Conservation (phyloP, 78 protist species). For the Salpingoeca rosetta region DNA sequence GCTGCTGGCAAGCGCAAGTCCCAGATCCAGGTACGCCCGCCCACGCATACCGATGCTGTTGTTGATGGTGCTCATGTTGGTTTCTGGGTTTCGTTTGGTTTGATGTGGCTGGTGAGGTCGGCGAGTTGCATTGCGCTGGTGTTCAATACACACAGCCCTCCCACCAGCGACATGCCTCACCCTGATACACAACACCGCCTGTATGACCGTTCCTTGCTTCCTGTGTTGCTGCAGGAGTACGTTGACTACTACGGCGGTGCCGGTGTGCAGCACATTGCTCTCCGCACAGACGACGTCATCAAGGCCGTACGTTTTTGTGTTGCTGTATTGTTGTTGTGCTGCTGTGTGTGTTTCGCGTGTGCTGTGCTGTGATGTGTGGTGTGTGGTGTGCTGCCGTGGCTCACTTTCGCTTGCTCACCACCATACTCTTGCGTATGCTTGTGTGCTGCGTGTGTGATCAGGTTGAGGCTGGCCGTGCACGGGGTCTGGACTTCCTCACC, state of each 20-base stretch:
- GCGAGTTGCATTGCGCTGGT: too few relatives aligned
- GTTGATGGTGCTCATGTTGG: too few relatives aligned
- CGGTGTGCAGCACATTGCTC: slow-evolving; percentile 91
- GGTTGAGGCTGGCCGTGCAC: slow-evolving; percentile 13
- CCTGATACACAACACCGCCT: too few relatives aligned
- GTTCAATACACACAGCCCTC: too few relatives aligned
- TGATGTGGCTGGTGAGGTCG: too few relatives aligned
- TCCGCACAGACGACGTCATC: slow-evolving; percentile 55
- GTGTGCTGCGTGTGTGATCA: not conserved
- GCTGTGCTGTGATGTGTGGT: not conserved
- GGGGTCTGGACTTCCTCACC: slow-evolving; percentile 76
- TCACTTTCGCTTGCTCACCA: not conserved
- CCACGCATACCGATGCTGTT: too few relatives aligned
- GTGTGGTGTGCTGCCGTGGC: not conserved
- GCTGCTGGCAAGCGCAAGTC: slow-evolving; percentile 58
- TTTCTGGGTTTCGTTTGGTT: too few relatives aligned
- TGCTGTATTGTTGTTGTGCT: not conserved
- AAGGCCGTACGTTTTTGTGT: slow-evolving; percentile 11
- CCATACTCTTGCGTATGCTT: not conserved
- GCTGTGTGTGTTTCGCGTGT: not conserved
- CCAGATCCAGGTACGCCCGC: too few relatives aligned
- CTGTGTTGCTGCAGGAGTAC: too few relatives aligned
- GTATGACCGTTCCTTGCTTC: too few relatives aligned
- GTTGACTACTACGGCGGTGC: slow-evolving; percentile 83
- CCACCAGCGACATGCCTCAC: too few relatives aligned